Evolutionary conservation across 257 asterid genomes (phyloP), one percentile per base, ranked within the genome.

Genomic region (Solanum bulbocastanum): DNA sequence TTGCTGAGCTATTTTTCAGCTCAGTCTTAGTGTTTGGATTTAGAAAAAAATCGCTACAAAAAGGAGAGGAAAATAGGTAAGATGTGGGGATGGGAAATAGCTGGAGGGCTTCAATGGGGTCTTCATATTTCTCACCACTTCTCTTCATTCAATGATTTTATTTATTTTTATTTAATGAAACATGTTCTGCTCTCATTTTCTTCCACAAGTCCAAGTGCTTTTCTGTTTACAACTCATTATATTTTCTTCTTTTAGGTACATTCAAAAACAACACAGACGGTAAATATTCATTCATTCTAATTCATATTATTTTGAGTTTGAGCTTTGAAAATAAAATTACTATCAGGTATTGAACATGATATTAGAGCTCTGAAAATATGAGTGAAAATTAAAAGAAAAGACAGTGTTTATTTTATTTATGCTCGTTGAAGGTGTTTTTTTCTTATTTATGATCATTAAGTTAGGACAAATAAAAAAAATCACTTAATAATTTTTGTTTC

Each of bases 31-130:
- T 18, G 6, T 27, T 52, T n/a, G 83, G 83, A 0, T 72, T 16
- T 25, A 37, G 60, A 72, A 37, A 69, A 39, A 35, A 49, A 39
- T 78, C 49, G 30, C 23, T 72, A 32, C 12, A 49, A 35, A 23
- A 78, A 30, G 25, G 37, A 78, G 65, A 79, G 65, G 84, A 18
- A 79, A 42, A 79, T 79, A 42, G 25, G 25, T 27, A 44, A 42
- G 39, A 8, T 42, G 33, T 74, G 84, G 83, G 85, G 42, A 46
- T 81, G 69, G 85, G 85, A 81, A 27, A 81, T 46, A 46, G 85
- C 85, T 81, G 85, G 85, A 81, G 18, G 85, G 42, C 85, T 81
- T 81, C 85, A 81, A 81, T 81, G 85, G 85, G 83, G 83, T 6
- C 83, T 76, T 76, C 83, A 75, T 75, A 75, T 44, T 79, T 79